Base-by-base conservation (phyloP, 257 asterid species). In the Scutellaria minor region DNA sequence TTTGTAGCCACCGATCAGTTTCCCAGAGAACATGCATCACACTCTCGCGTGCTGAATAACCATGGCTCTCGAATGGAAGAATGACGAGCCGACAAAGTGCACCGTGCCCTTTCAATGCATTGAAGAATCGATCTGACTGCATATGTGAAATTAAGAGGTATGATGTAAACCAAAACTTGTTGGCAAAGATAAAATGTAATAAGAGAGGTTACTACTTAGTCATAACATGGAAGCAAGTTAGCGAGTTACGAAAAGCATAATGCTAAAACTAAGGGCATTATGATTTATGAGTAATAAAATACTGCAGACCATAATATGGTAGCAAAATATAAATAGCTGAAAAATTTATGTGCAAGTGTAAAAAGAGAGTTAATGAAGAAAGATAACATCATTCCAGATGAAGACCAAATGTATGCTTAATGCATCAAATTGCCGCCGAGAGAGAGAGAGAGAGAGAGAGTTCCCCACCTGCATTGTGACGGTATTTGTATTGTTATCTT, bases 21-120 rank as follows among this genome's bases (percentile, higher is more conserved):
- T 95, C 99, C 98, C 99, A 95, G 72, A 95, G 98, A 67, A 81
- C 89, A 72, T 95, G 98, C 98, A 95, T 90, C 80, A 95, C 92
- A 53, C 99, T 95, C 80, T 95, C 99, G 1, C 98, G 89, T 71
- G 99, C 91, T 76, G 96, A 82, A 86, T 92, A 95, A 14, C 94
- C 90, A 75, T 95, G 99, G 87, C 96, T 92, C 92, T 95, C 98
- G 39, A 79, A 85, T 22, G 99, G 99, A 76, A 95, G 98, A 75
- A 90, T 68, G 47, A 92, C 98, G 6, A 95, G 87, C 62, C 99
- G 98, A 58, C 94, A 87, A 75, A 80, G 95, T 62, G 90, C 99
- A 75, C 99, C 98, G 5, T 95, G 98, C 18, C 98, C 98, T 90
- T 95, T 95, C 83, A 95, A 78, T 56, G 99, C 97, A 74, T 90